Percentiles rank a stretch among this genome's conserved stretches.
Evolutionary conservation across 1,139 yeast species (phyloP).

Genomic region (Protomyces inundatus): DNA sequence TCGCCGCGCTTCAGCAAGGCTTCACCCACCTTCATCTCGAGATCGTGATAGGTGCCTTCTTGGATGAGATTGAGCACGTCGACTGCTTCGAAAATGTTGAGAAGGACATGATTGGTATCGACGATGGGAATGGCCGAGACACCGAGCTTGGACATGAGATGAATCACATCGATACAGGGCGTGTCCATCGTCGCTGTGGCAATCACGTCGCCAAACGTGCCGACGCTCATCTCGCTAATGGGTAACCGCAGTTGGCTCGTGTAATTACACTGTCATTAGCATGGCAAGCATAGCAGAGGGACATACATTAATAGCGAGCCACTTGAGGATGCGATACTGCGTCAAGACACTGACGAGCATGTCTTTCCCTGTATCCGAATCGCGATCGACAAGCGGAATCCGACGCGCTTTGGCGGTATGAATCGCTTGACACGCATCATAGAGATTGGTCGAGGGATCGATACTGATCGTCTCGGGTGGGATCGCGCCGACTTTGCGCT

Average conservation of each 20-base stretch:
- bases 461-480: slow-evolving; percentile 84
- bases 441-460: slow-evolving; percentile 84
- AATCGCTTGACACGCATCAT: slow-evolving; percentile 93
- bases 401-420: slow-evolving; percentile 83
- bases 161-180: slow-evolving; percentile 91
- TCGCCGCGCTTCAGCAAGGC: slow-evolving; percentile 91
- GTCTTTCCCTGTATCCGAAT: slow-evolving; percentile 86
- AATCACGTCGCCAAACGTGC: slow-evolving; percentile 51
- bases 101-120: slow-evolving; percentile 58
- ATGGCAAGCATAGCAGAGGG: neutral
- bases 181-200: slow-evolving; percentile 84
- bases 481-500: slow-evolving; percentile 78
- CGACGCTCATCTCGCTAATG: slow-evolving; percentile 56
- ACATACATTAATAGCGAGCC: slow-evolving; percentile 71
- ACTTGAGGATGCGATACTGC: slow-evolving; percentile 91
- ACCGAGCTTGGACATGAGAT: slow-evolving; percentile 66
- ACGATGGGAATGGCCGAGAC: slow-evolving; percentile 92
- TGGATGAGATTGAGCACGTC: slow-evolving; percentile 89
- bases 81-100: slow-evolving; percentile 93
- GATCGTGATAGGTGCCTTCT: slow-evolving; percentile 89
- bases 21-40: slow-evolving; percentile 89
- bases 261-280: slow-evolving; percentile 59
- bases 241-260: slow-evolving; percentile 80
- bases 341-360: slow-evolving; percentile 84
- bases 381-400: slow-evolving; percentile 89